Evolutionary conservation across 2,329 filamentous ascomycete genomes (phyloP).

Genomic region (Talaromyces atroroseus): DNA sequence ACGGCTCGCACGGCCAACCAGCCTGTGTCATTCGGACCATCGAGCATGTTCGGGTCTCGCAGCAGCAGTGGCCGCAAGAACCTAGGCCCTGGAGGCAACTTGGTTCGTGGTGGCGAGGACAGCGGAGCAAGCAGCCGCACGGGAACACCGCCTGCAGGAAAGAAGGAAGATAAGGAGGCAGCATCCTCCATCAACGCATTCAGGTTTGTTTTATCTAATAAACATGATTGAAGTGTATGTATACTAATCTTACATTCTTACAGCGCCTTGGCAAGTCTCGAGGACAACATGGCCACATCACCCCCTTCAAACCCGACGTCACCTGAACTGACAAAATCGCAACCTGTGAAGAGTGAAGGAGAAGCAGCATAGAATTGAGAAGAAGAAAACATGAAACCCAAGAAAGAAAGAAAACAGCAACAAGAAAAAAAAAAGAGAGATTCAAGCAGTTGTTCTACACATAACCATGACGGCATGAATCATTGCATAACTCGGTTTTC

Average conservation of each 20-base stretch:
- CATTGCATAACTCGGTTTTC: not conserved
- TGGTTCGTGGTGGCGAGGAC: slow-evolving; percentile 72
- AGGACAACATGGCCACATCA: slow-evolving; percentile 44
- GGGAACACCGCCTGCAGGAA: slow-evolving; percentile 70
- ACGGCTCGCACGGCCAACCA: slow-evolving; percentile 59
- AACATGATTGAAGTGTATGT: slow-evolving; percentile 2
- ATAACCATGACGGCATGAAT: not conserved
- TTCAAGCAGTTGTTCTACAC: not conserved
- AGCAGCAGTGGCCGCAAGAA: slow-evolving; percentile 76
- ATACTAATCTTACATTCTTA: not conserved
- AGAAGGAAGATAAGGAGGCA: slow-evolving; percentile 57
- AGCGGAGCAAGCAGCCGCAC: slow-evolving; percentile 84
- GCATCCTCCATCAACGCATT: slow-evolving; percentile 81
- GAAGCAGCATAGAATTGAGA: slow-evolving; percentile 30
- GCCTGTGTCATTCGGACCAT: slow-evolving; percentile 67
- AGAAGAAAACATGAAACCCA: not conserved
- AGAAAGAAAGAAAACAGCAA: not conserved
- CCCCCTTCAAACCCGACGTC: slow-evolving; percentile 46
- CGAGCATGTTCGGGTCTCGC: slow-evolving; percentile 80
- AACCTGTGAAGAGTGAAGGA: slow-evolving; percentile 38
- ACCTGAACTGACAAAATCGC: slow-evolving; percentile 42
- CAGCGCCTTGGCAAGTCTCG: slow-evolving; percentile 45
- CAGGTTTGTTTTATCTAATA: slow-evolving; percentile 59
- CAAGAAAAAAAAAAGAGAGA: not conserved
- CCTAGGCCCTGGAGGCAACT: slow-evolving; percentile 67